These are phyloP conservation scores for Penicillium rolfsii DNA, from an alignment of 2,329 filamentous ascomycete species.

Conservation along the genomic window DNA sequence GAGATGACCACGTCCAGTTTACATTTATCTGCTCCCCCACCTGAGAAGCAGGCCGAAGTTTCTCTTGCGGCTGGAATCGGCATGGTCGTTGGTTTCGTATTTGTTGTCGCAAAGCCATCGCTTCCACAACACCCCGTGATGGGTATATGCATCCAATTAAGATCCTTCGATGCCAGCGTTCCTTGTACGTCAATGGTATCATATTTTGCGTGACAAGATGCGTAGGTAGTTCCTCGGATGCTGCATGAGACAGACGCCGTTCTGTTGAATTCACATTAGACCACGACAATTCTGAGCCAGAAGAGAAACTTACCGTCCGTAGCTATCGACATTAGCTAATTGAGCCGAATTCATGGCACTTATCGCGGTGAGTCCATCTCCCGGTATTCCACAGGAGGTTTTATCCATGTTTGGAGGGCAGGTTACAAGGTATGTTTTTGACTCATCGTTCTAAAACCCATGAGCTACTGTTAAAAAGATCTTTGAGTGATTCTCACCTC, in stretches of 20 bases:
- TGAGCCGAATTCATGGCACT: background rate
- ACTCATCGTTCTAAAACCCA: background rate
- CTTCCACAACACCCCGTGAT: background rate
- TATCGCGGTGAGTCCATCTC: constrained; percentile 2
- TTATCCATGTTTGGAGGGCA: constrained; percentile 1
- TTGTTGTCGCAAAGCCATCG: background rate
- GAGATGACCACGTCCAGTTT: too few species aligned
- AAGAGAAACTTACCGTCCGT: background rate
- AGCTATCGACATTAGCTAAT: background rate
- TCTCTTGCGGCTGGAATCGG: background rate
- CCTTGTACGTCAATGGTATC: constrained; percentile 2
- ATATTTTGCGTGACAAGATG: constrained; percentile 4
- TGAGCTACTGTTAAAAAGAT: background rate
- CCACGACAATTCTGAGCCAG: background rate
- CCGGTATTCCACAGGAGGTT: background rate
- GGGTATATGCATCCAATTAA: constrained; percentile 5
- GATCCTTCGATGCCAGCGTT: constrained; percentile 1
- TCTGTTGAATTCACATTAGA: background rate
- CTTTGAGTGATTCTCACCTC: background rate
- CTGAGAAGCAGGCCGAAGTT: background rate
- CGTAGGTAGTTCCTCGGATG: constrained; percentile 3
- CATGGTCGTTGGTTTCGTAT: background rate
- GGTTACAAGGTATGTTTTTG: constrained; percentile 4
- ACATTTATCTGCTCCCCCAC: too few species aligned
- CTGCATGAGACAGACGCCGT: background rate